phyloP scores from a whole-genome alignment of 2,329 filamentous ascomycete species.

The Sporothrix humicola region DNA sequence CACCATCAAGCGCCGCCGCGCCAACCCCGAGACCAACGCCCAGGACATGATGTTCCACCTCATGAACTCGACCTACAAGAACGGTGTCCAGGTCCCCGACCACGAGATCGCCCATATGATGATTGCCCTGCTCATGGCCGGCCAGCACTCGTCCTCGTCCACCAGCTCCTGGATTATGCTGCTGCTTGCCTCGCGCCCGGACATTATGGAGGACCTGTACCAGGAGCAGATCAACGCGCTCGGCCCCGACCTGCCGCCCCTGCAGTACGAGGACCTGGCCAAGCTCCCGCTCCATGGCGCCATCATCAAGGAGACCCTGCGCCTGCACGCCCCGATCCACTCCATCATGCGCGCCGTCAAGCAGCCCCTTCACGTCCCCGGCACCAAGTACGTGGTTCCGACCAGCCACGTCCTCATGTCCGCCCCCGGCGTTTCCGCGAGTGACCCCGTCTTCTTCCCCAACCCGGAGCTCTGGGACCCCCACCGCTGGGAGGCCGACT shows the following conservation, averaged over 20 bases:
- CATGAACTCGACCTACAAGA: constrained; percentile 78
- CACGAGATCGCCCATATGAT: constrained; percentile 83
- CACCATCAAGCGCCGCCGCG: constrained; percentile 69
- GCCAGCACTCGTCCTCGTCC: constrained; percentile 79
- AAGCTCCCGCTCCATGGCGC: constrained; percentile 82
- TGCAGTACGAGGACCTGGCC: constrained; percentile 78
- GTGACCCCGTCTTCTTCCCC: constrained; percentile 77
- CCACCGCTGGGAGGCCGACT: constrained; percentile 81
- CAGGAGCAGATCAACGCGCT: constrained; percentile 77
- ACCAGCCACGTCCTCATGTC: constrained; percentile 80
- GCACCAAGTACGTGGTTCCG: constrained; percentile 82
- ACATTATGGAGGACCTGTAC: constrained; percentile 73
- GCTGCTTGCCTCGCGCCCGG: constrained; percentile 71
- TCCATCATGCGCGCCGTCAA: constrained; percentile 94
- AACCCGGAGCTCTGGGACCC: constrained; percentile 85
- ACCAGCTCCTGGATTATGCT: constrained; percentile 80
- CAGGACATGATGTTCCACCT: constrained; percentile 80
- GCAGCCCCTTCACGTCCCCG: constrained; percentile 80
- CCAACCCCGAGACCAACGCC: constrained; percentile 52
- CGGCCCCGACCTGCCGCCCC: constrained; percentile 73
- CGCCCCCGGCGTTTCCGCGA: constrained; percentile 80
- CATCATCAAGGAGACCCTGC: constrained; percentile 89
- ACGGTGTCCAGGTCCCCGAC: constrained; percentile 71
- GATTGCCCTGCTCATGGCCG: constrained; percentile 85
- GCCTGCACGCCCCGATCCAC: constrained; percentile 90